Evolutionary conservation across 2,329 filamentous ascomycete genomes (phyloP), one percentile per base, ranked within the genome.

Genomic region (Didymellaceae sp.): DNA sequence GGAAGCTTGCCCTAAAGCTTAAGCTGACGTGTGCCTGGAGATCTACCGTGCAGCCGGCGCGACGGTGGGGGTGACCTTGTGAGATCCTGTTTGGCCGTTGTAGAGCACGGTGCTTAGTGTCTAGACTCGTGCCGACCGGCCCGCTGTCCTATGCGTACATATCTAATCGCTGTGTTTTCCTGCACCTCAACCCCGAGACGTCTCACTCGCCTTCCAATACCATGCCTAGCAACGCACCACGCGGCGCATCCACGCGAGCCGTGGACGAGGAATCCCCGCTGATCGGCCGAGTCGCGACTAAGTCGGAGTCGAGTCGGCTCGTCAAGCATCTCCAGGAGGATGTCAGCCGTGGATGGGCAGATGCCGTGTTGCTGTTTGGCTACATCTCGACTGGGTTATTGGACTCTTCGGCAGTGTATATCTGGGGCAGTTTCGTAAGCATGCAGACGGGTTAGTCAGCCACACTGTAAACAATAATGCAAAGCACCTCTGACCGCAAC

Each of bases 351-450:
- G 78, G 82, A 34, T 82, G 85, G 79, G 83, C 85, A 11, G 89
- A 93, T 64, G 56, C 89, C 1, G 76, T 90, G 16, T 78, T 93
- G 30, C 76, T 93, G 4, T 75, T 84, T 21, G 90, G 87, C 73
- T 92, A 91, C 68, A 75, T 89, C 57, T 87, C 91, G 66, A 92
- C 89, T 0, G 89, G 89, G 4, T 77, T 93, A 9, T 80, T 91
- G 6, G 89, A 93, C 73, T 90, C 87, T 72, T 85, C 87, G 2
- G 85, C 88, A 2, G 87, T 89, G 37, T 87, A 86, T 49, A 87
- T 88, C 32, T 92, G 88, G 86, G 87, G 88, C 10, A 86, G 86
- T 2, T 93, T 93, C 62, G 88, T 91, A 31, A 89, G 86, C 62
- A 92, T 92, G 89, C 89, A 92, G 67, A 92, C 89, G 24, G 88